A percentile compares a stretch with the other conserved stretches of the same genome.
Conservation (phyloP, 208 protist species). For the Leishmania aethiopica region DNA sequence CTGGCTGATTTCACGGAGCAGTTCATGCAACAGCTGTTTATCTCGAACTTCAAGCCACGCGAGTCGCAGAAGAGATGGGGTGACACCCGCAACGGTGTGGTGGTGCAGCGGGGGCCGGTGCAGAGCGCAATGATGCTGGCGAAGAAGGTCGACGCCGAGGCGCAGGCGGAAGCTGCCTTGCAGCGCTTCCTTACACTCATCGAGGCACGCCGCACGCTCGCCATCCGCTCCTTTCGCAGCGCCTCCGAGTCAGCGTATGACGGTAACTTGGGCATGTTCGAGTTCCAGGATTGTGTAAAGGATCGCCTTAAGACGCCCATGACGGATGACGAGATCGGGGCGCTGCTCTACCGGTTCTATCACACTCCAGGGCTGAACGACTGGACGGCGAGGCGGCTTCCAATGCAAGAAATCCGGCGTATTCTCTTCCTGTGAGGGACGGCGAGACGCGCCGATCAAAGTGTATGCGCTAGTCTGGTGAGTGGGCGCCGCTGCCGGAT, state of each 20-base stretch:
- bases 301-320: constrained; percentile 69
- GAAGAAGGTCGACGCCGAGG: constrained; percentile 31
- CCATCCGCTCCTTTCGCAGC: constrained; percentile 71
- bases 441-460: not conserved
- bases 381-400: constrained; percentile 70
- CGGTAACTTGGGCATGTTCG: constrained; percentile 73
- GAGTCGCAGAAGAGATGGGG: constrained; percentile 29
- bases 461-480: not conserved
- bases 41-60: constrained; percentile 69
- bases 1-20: constrained; percentile 84
- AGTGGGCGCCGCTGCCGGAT: constrained; percentile 4
- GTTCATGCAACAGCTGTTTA: constrained; percentile 80
- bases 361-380: constrained; percentile 58
- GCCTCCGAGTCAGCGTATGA: constrained; percentile 70
- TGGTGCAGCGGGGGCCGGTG: constrained; percentile 43
- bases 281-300: constrained; percentile 65
- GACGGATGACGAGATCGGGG: constrained; percentile 67
- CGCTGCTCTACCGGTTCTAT: constrained; percentile 87
- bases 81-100: constrained; percentile 17
- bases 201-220: constrained; percentile 73
- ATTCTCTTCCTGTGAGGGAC: constrained; percentile 52
- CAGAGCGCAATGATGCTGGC: constrained; percentile 50
- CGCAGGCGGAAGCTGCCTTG: constrained; percentile 61
- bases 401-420: constrained; percentile 66
- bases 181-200: constrained; percentile 73